phyloP scores from a whole-genome alignment of 768 basidiomycete genomes.

The Termitomyces sp. region DNA sequence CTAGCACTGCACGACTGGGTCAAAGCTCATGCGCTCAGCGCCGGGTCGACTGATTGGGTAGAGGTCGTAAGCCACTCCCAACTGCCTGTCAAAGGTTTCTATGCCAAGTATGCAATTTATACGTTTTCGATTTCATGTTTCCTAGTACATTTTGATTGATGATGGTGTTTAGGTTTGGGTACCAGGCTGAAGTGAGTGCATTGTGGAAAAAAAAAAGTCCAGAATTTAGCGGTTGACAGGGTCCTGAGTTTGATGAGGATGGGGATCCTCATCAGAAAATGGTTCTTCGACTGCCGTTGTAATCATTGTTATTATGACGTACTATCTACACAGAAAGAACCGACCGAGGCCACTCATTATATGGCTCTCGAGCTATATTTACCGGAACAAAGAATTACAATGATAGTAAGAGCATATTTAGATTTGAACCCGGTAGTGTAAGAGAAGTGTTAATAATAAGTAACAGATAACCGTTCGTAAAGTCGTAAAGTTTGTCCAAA shows the following conservation, averaged over 20 bases:
- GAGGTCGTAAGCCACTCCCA: conserved; percentile 66
- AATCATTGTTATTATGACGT: conserved; percentile 2
- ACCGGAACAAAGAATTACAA: conserved; percentile 26
- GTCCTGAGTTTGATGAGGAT: conserved; percentile 73
- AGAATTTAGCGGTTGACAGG: conserved; percentile 30
- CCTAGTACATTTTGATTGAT: neutral
- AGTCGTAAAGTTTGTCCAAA: conserved; percentile 16
- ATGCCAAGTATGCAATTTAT: conserved; percentile 55
- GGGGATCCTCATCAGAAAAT: conserved; percentile 86
- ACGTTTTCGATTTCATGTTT: neutral
- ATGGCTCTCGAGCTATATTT: neutral
- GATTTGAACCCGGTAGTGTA: conserved; percentile 10
- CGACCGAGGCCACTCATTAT: neutral
- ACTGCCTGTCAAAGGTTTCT: conserved; percentile 65
- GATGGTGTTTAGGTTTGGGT: conserved; percentile 54
- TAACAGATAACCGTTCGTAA: neutral
- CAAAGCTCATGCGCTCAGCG: conserved; percentile 31
- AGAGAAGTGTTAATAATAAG: conserved; percentile 6
- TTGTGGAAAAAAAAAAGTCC: conserved; percentile 5
- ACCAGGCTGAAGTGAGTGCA: conserved; percentile 53
- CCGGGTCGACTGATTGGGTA: conserved; percentile 20
- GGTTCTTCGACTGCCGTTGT: conserved; percentile 49
- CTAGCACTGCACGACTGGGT: conserved; percentile 57
- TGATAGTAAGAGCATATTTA: conserved; percentile 19
- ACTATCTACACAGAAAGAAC: neutral